phyloP scores from a whole-genome alignment of 495 filamentous ascomycete species.

The Pseudoneurospora amorphoporcata region DNA sequence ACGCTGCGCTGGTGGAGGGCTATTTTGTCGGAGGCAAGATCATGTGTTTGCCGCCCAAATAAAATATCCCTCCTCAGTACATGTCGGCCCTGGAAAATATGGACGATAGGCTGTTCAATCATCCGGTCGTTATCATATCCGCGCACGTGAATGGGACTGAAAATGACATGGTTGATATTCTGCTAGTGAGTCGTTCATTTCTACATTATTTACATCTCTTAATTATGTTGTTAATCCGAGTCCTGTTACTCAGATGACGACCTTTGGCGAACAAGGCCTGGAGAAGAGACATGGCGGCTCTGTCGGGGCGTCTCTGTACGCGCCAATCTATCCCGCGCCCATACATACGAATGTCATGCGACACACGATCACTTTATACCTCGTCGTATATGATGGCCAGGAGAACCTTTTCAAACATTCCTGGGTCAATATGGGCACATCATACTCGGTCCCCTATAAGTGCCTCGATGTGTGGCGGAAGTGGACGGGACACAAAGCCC shows the following conservation, averaged over 20 bases:
- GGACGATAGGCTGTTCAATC: not conserved
- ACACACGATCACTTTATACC: no score
- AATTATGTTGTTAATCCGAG: not conserved
- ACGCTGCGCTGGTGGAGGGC: not conserved
- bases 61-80: not conserved
- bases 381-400: not conserved
- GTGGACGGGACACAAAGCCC: not conserved
- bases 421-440: not conserved
- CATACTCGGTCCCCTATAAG: not conserved
- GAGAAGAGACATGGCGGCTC: no score
- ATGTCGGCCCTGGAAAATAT: not conserved
- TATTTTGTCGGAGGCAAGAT: not conserved
- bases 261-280: fast-evolving
- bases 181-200: not conserved
- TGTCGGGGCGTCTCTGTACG: not conserved
- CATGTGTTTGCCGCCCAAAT: not conserved
- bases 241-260: not conserved
- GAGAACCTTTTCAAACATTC: not conserved
- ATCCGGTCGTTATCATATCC: not conserved
- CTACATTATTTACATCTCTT: not conserved
- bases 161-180: not conserved
- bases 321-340: not conserved
- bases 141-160: not conserved
- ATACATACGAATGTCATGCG: not conserved
- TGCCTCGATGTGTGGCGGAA: not conserved